Base-by-base conservation (phyloP, 140 eudicot genomes). In the Erigeron philadelphicus region DNA sequence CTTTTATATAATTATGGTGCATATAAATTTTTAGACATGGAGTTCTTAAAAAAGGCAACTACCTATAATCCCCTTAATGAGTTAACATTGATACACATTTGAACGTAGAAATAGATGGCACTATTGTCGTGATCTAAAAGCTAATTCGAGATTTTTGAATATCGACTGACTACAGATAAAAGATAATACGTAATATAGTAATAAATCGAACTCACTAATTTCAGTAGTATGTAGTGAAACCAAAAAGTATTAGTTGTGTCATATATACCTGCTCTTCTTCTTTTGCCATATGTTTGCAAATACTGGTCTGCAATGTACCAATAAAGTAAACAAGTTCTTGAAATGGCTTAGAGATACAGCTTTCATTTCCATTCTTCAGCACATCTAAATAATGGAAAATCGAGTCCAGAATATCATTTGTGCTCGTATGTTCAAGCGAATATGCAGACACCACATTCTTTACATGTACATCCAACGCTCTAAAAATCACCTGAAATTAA, bases 251-350 rank as follows among this genome's bases (percentile, higher is more conserved):
- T 21, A 21, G 25, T 21, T 21, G 66, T 19, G 64, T 40, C 16
- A 43, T n/a, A n/a, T n/a, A n/a, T 79, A 89, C 98, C 98, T 93
- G 96, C 72, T 89, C 79, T 71, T 93, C 96, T 85, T 93, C 96
- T 86, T 93, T 93, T 54, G 85, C 81, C 95, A 93, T 89, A 74
- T 93, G 98, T 74, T 93, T 90, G 74, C 85, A 78, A 16, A 94
- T 84, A 70, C 78, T 78, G 21, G 76, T 55, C 68, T 81, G 84
- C 56, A 89, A 75, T 50, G 95, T 78, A 64, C 94, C 87, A 10
- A 85, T 80, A 59, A 81, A 82, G 78, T 66, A 83, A 0, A 83
- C 67, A 72, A 94, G 95, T 21, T 84, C 84, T 74, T 86, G 90
- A 75, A 84, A 75, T 65, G 78, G 69, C 84, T 79, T 72, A 25